Conservation (phyloP, 495 filamentous ascomycete genomes). For the Penicillium ucsense region DNA sequence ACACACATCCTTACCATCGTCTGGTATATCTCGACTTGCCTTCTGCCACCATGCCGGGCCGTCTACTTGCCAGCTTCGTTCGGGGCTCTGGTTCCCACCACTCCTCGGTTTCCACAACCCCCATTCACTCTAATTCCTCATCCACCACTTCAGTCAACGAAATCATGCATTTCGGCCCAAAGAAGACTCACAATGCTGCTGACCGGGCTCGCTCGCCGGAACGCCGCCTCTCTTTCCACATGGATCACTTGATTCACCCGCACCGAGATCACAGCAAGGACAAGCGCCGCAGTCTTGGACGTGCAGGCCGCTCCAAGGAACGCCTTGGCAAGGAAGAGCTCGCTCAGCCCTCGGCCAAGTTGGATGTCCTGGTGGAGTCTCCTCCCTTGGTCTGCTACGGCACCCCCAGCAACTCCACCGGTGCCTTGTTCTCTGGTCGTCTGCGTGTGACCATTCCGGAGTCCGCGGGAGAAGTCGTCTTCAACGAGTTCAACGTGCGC, state of each 20-base stretch:
- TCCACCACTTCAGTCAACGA: conserved; percentile 38
- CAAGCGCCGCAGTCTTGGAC: conserved; percentile 29
- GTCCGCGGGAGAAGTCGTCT: conserved; percentile 39
- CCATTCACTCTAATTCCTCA: conserved; percentile 29
- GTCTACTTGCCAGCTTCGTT: conserved; percentile 37
- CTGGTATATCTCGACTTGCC: too few species aligned
- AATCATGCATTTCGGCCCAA: conserved; percentile 17
- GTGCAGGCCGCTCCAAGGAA: conserved; percentile 33
- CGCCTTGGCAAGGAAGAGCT: conserved; percentile 18
- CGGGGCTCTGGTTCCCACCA: conserved; percentile 30
- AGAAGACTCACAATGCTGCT: conserved; percentile 20
- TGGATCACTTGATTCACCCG: conserved; percentile 39
- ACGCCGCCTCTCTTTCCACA: conserved; percentile 33
- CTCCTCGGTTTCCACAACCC: conserved; percentile 25
- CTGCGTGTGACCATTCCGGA: conserved; percentile 63
- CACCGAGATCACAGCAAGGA: conserved; percentile 37
- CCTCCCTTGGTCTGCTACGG: conserved; percentile 83
- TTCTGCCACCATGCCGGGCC: conserved; percentile 32
- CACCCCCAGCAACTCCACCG: conserved; percentile 60
- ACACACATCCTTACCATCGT: too few species aligned
- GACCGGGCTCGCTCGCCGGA: conserved; percentile 33
- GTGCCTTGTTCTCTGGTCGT: conserved; percentile 81
- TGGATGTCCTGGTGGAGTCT: conserved; percentile 78
- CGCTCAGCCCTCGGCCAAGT: conserved; percentile 37
- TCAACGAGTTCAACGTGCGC: conserved; percentile 60